These are phyloP conservation scores for Arthrobotrys conoides DNA, from an alignment of 2,329 filamentous ascomycete genomes.

Conservation along the genomic window DNA sequence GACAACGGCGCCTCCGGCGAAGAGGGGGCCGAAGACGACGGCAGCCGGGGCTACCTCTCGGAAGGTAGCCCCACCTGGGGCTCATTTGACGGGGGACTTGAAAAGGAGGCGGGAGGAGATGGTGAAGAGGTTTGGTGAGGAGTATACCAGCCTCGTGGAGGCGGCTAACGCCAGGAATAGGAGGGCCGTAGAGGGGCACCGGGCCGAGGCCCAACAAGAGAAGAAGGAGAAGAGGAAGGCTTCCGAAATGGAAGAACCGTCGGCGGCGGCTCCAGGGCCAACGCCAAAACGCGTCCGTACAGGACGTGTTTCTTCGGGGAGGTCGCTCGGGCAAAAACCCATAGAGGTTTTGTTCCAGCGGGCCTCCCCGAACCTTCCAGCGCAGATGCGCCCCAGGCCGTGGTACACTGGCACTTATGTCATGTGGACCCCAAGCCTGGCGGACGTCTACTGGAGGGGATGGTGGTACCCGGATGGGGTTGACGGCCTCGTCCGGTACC, in stretches of 20 bases:
- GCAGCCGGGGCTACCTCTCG: neutral
- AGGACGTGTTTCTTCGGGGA: neutral
- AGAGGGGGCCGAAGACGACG: no score
- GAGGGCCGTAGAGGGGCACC: neutral
- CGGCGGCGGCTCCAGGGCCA: neutral
- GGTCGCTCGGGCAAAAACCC: neutral
- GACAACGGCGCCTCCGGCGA: no score
- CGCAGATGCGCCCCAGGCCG: neutral
- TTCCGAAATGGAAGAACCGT: neutral
- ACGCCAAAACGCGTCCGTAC: neutral
- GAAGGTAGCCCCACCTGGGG: neutral
- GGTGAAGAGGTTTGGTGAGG: conserved; percentile 1
- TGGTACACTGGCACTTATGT: conserved; percentile 7
- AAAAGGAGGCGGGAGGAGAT: conserved; percentile 4
- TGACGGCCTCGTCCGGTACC: conserved; percentile 18
- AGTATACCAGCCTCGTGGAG: conserved; percentile 1
- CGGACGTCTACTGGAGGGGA: neutral
- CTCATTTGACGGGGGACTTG: neutral
- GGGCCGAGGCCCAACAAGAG: neutral
- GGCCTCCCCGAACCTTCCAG: neutral
- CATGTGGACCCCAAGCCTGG: neutral
- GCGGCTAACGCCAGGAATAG: neutral
- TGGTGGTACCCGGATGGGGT: conserved; percentile 34
- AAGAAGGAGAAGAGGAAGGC: neutral
- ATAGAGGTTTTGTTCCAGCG: conserved; percentile 22